Evolutionary conservation across 352 stramenopile species (phyloP), one percentile per base, ranked within the genome.

Genomic region (Globisporangium alternatum): DNA sequence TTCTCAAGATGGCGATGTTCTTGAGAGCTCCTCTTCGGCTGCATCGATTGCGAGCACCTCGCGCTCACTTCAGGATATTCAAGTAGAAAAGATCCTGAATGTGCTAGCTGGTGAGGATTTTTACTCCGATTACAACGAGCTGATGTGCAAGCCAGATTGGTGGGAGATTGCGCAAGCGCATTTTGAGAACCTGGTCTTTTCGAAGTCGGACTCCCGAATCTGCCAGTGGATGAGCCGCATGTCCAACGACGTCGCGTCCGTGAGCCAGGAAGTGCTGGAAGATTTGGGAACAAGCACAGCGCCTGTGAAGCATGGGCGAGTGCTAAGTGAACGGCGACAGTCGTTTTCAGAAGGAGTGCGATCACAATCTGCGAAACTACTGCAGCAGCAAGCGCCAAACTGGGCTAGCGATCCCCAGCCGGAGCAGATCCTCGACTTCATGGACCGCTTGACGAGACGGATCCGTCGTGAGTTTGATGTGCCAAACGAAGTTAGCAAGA

Each of bases 181-280:
- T 57, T 95, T 95, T 66, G 86, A 95, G 65, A 95, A 93, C 53
- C 68, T 95, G 15, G 77, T 95, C 7, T 93, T 95, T 45, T 83
- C 84, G 41, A 74, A 71, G 12, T 67, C 76, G 8, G 83, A 91
- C 21, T 88, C 80, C 17, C 78, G 84, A 8, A 79, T 93, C 12
- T 88, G 78, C 21, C 86, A 91, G 66, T 87, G 80, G 74, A 70
- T 95, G 28, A 58, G 74, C 39, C 82, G 88, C 22, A 70, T 93
- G 17, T 87, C 83, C 0, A 80, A 70, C 45, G 85, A 95, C 56
- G 80, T 89, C 13, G 78, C 81, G 1, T 61, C 62, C 28, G 79
- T 84, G 30, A 85, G 77, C 57, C 69, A 76, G 28, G 86, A 95
- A 75, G 61, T 69, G 45, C 44, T 92, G 8, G 82, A 93, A 19